Conservation (phyloP, 2,329 filamentous ascomycete genomes). For the Sporothrix phasma region DNA sequence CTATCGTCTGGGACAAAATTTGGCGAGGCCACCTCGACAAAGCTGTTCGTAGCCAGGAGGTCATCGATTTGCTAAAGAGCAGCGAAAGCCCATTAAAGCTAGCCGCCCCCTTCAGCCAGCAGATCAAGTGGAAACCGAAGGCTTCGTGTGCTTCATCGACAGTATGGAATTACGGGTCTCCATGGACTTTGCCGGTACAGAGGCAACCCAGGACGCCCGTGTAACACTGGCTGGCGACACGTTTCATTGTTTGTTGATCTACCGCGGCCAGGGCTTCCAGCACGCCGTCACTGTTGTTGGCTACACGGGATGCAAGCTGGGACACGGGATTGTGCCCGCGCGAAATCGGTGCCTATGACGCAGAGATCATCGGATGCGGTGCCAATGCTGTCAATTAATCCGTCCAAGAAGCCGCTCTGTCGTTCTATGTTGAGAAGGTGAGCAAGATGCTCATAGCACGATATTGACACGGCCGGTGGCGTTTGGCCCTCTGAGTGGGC, state of each 20-base stretch:
- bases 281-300: slow-evolving; percentile 32
- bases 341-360: slow-evolving; percentile 25
- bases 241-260: slow-evolving; percentile 36
- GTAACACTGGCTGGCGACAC: slow-evolving; percentile 33
- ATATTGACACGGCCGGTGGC: slow-evolving; percentile 22
- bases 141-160: slow-evolving; percentile 25
- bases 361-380: slow-evolving; percentile 27
- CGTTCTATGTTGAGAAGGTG: slow-evolving; percentile 24
- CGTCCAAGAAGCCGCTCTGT: slow-evolving; percentile 26
- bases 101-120: slow-evolving; percentile 26
- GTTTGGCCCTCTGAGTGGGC: neutral
- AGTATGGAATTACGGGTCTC: slow-evolving; percentile 32
- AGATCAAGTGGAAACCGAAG: slow-evolving; percentile 29
- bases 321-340: slow-evolving; percentile 14
- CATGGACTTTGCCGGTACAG: slow-evolving; percentile 24
- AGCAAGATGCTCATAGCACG: slow-evolving; percentile 28
- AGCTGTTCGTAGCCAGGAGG: slow-evolving; percentile 27
- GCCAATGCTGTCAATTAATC: slow-evolving; percentile 28
- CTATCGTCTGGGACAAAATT: slow-evolving; percentile 29
- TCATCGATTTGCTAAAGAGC: slow-evolving; percentile 25
- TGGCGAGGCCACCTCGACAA: slow-evolving; percentile 23
- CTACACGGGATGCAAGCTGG: slow-evolving; percentile 18
- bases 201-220: slow-evolving; percentile 24
- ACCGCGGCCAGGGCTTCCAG: slow-evolving; percentile 37
- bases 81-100: slow-evolving; percentile 21